Conservation (phyloP, 2,329 filamentous ascomycete genomes). For the Dothideomycetes sp. region DNA sequence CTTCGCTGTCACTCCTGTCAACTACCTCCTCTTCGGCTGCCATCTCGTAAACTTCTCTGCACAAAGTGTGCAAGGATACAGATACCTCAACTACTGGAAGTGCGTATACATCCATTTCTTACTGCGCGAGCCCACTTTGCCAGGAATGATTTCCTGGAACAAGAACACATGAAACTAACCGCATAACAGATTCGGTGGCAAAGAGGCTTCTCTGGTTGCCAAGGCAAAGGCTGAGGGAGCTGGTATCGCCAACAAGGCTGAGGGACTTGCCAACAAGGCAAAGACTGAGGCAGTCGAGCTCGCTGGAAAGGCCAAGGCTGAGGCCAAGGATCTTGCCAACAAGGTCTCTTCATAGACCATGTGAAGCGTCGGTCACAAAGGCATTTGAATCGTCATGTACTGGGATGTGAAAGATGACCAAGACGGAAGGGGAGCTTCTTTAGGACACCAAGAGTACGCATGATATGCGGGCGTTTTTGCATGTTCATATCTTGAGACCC, state of each 20-base stretch:
- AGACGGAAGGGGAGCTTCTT: background rate
- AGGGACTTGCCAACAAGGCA: slow-evolving; percentile 3
- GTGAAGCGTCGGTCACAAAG: background rate
- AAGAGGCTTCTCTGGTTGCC: slow-evolving; percentile 26
- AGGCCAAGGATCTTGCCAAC: slow-evolving; percentile 19
- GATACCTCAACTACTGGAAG: slow-evolving; percentile 51
- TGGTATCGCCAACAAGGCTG: slow-evolving; percentile 3
- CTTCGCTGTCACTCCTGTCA: slow-evolving; percentile 50
- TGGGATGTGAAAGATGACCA: no score
- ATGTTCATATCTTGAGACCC: background rate
- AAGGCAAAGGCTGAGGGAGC: slow-evolving; percentile 26
- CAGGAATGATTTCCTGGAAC: background rate
- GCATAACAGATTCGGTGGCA: slow-evolving; percentile 28
- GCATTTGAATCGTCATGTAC: no score
- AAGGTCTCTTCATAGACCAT: slow-evolving; percentile 6
- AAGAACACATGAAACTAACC: slow-evolving; percentile 3
- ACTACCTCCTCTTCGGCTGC: slow-evolving; percentile 59
- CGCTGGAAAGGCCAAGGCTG: slow-evolving; percentile 13
- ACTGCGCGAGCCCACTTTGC: background rate
- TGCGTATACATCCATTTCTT: slow-evolving; percentile 12
- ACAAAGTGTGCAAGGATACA: slow-evolving; percentile 50
- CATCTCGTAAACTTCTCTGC: slow-evolving; percentile 54
- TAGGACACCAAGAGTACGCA: background rate
- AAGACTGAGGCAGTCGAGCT: slow-evolving; percentile 10
- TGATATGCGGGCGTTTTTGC: background rate